Conservation (phyloP, 2,329 filamentous ascomycete genomes). For the Pestalotiopsis sp. region DNA sequence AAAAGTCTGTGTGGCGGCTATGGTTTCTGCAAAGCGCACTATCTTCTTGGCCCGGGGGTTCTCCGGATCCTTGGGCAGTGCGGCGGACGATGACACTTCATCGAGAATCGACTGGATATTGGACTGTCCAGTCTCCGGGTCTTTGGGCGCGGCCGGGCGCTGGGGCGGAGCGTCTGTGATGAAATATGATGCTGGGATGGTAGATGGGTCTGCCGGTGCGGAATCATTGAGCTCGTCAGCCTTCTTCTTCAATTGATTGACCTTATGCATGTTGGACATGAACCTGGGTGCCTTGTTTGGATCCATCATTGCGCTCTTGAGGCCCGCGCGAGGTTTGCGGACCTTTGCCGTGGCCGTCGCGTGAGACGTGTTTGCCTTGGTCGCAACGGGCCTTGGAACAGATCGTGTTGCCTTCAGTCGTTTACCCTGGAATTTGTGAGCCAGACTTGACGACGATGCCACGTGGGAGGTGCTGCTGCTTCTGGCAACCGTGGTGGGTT, state of each 20-base stretch:
- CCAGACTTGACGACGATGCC: slow-evolving; percentile 18
- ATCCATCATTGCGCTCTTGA: slow-evolving; percentile 45
- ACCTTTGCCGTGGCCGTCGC: not conserved
- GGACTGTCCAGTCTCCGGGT: not conserved
- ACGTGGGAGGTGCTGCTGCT: slow-evolving; percentile 13
- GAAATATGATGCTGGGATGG: slow-evolving; percentile 32
- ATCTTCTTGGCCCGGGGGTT: slow-evolving; percentile 8
- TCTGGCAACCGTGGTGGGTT: slow-evolving; percentile 12
- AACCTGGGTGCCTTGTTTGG: slow-evolving; percentile 41
- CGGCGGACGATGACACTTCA: not conserved
- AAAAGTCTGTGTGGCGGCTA: not conserved
- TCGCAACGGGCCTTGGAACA: slow-evolving; percentile 1
- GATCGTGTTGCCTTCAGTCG: slow-evolving; percentile 28
- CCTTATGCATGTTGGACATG: slow-evolving; percentile 40
- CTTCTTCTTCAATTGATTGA: slow-evolving; percentile 44
- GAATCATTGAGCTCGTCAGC: slow-evolving; percentile 47
- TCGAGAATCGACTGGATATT: not conserved
- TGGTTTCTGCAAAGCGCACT: slow-evolving; percentile 16
- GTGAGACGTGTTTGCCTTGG: not conserved
- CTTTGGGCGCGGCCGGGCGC: slow-evolving; percentile 6
- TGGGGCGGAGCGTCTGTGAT: slow-evolving; percentile 23
- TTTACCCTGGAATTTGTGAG: slow-evolving; percentile 20
- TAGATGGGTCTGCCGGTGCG: slow-evolving; percentile 39
- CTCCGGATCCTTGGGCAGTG: slow-evolving; percentile 1
- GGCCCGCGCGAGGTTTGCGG: slow-evolving; percentile 27